Evolutionary conservation across 176 grass and related monocot species (phyloP).

Genomic region (Tillandsia leiboldiana): DNA sequence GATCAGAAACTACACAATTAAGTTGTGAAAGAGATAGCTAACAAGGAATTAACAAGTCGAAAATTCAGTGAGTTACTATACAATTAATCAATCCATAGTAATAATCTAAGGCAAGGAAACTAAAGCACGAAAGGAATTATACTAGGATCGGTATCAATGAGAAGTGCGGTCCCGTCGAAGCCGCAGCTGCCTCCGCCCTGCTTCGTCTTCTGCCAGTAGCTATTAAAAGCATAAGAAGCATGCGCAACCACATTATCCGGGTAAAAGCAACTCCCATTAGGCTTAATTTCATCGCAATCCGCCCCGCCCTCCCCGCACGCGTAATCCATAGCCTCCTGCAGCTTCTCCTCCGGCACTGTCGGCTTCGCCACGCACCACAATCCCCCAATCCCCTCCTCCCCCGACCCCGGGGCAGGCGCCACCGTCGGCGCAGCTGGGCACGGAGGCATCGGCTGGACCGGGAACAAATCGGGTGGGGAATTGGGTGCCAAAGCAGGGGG

Average conservation of each 20-base stretch:
- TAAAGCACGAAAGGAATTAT: neutral
- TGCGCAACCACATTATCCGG: constrained; percentile 27
- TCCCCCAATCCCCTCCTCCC: constrained; percentile 5
- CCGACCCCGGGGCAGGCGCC: constrained; percentile 13
- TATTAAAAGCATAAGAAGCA: constrained; percentile 38
- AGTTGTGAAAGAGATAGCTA: too few relatives aligned
- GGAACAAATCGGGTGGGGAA: constrained; percentile 5
- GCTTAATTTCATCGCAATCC: constrained; percentile 26
- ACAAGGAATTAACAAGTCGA: too few relatives aligned
- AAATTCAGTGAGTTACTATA: too few relatives aligned
- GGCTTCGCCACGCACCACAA: constrained; percentile 43
- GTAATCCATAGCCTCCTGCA: constrained; percentile 43
- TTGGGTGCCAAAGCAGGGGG: constrained; percentile 20
- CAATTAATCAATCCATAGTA: too few relatives aligned
- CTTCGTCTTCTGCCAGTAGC: constrained; percentile 38
- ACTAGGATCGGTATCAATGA: constrained; percentile 42
- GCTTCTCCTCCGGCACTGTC: constrained; percentile 23
- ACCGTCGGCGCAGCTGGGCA: neutral
- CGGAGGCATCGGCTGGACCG: constrained; percentile 16
- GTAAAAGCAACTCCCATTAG: constrained; percentile 28
- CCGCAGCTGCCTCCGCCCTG: constrained; percentile 29
- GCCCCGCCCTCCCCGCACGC: constrained; percentile 32
- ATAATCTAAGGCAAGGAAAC: neutral
- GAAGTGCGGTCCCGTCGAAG: constrained; percentile 29
- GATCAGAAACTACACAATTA: too few relatives aligned